Percentiles rank a stretch among this genome's conserved stretches.
Evolutionary conservation across 2,329 filamentous ascomycete species (phyloP).

Genomic region (Onygena corvina): DNA sequence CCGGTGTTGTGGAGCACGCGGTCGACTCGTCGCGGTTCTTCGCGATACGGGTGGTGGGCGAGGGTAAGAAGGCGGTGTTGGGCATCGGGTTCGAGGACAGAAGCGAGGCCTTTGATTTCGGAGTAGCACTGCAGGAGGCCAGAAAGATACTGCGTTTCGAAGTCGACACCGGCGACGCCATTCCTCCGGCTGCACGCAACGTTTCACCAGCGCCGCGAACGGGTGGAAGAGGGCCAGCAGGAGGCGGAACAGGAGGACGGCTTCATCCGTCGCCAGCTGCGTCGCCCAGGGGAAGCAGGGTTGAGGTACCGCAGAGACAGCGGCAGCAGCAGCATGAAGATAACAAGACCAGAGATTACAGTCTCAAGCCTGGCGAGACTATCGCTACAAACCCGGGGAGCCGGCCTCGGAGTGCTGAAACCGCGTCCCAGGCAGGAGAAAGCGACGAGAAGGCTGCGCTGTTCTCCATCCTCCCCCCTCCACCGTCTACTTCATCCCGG

Average conservation of each 20-base stretch:
- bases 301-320: background rate
- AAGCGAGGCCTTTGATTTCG: slow-evolving; percentile 75
- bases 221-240: slow-evolving; percentile 12
- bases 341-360: slow-evolving; percentile 52
- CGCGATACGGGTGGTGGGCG: slow-evolving; percentile 66
- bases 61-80: slow-evolving; percentile 63
- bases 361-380: slow-evolving; percentile 78
- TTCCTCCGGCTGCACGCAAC: slow-evolving; percentile 1
- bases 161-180: background rate
- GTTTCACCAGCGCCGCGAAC: background rate
- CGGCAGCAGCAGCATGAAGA: background rate
- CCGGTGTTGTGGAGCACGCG: slow-evolving; percentile 60
- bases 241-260: slow-evolving; percentile 17
- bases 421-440: slow-evolving; percentile 8
- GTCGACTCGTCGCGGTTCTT: slow-evolving; percentile 76
- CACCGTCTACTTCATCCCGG: slow-evolving; percentile 27
- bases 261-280: background rate
- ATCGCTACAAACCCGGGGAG: slow-evolving; percentile 55
- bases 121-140: slow-evolving; percentile 66
- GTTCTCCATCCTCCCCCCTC: slow-evolving; percentile 69
- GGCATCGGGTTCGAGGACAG: slow-evolving; percentile 82
- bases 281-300: background rate
- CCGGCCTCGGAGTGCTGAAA: background rate
- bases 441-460: slow-evolving; percentile 32
- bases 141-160: slow-evolving; percentile 55